Conservation (phyloP, 768 basidiomycete species). For the Suillus variegatus region DNA sequence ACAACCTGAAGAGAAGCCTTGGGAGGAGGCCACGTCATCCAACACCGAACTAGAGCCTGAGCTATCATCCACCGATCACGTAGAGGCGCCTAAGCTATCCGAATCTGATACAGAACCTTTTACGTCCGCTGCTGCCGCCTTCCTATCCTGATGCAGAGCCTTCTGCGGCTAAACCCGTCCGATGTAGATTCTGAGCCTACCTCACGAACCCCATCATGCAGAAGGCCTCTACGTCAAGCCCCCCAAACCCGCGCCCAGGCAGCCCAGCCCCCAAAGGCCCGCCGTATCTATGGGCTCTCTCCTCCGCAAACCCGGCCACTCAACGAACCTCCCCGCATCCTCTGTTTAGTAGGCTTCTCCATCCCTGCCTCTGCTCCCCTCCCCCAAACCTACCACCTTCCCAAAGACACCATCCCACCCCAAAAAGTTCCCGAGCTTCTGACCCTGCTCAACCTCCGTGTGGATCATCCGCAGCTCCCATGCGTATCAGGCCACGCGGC, state of each 20-base stretch:
- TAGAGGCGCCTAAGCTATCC: conserved; percentile 10
- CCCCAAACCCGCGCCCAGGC: conserved; percentile 10
- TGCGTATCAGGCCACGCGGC: conserved; percentile 67
- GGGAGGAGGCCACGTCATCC: not conserved
- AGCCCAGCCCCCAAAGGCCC: conserved; percentile 31
- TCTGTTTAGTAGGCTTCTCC: conserved; percentile 69
- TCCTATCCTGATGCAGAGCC: conserved; percentile 5
- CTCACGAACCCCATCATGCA: not conserved
- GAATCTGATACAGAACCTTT: conserved; percentile 6
- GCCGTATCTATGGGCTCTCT: conserved; percentile 78
- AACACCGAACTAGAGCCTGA: conserved; percentile 14
- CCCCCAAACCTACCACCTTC: conserved; percentile 19
- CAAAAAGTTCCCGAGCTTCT: conserved; percentile 51
- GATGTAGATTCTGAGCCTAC: conserved; percentile 8
- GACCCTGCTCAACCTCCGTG: conserved; percentile 48
- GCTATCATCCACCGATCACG: conserved; percentile 14
- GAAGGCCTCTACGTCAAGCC: not conserved
- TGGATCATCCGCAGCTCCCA: conserved; percentile 22
- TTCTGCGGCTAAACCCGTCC: not conserved
- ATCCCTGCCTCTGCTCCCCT: conserved; percentile 50
- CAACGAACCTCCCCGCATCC: conserved; percentile 61
- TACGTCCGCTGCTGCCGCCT: not conserved
- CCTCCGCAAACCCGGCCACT: conserved; percentile 46
- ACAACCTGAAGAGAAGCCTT: not conserved
- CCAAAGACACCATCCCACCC: conserved; percentile 31